Evolutionary conservation across 2,329 filamentous ascomycete genomes (phyloP), one percentile per base, ranked within the genome.

Genomic region (Cephalotrichum gorgonifer): DNA sequence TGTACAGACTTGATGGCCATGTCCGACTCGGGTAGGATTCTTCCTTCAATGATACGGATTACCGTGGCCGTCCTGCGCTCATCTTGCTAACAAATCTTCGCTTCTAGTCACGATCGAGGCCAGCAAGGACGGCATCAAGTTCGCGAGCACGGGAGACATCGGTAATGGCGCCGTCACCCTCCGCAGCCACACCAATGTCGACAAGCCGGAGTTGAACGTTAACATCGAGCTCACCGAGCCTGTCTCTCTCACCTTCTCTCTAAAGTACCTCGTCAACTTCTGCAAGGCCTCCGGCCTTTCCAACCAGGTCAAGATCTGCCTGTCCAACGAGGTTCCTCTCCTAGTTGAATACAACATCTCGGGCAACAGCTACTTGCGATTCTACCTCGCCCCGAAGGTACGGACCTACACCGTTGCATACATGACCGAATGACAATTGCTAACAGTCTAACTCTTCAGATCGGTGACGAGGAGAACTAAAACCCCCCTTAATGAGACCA

Each of bases 211-310:
- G 9, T 75, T 85, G 63, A 87, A 90, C 62, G 86, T 97, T 59
- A 79, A 88, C 56, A 96, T 98, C 66, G 82, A 89, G 63, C 81
- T 98, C 53, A 85, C 81, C 35, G 94, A 98, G 73, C 88, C 93
- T 47, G 93, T 98, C 53, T 78, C 87, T 31, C 79, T 98, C 54
- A 97, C 91, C 45, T 98, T 98, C 75, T 97, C 93, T 30, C 85
- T 98, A 61, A 98, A 98, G 75, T 98, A 98, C 73, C 84, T 98
- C 3, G 88, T 95, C 77, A 97, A 97, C 79, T 98, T 98, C 75
- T 97, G 93, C 86, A 98, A 98, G 75, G 94, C 94, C 30, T 86
- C 88, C 54, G 83, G 81, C 48, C 75, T 98, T 53, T 91, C 90
- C 35, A 73, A 68, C 57, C 76, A 79, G 56, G 94, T 98, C 69